Base-by-base conservation (phyloP, 1,284 basidiomycete genomes). In the Chondrostereum purpureum region DNA sequence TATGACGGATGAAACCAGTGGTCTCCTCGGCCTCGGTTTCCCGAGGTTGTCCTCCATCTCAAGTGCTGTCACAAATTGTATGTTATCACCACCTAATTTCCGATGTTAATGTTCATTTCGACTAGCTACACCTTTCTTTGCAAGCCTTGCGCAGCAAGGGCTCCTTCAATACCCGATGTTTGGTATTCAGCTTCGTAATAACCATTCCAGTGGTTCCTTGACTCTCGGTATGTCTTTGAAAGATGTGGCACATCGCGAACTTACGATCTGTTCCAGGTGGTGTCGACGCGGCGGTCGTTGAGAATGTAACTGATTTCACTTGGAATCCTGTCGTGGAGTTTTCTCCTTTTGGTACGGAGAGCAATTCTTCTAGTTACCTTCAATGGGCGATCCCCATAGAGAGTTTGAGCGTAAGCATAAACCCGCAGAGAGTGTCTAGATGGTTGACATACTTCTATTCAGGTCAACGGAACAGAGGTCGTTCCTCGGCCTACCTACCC, bases 251-350 rank as follows among this genome's bases (percentile, higher is more conserved):
- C n/a, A n/a, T n/a, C n/a, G n/a, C n/a, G n/a, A n/a, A n/a, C n/a
- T n/a, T n/a, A n/a, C n/a, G n/a, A n/a, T n/a, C n/a, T n/a, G n/a
- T n/a, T n/a, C 42, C 47, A 86, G 84, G 85, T 34, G 87, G 85
- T 13, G 70, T 89, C 42, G 86, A 89, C 58, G 69, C 70, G 2
- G 77, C 80, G 8, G 66, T 88, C 14, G 81, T 89, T 4, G 65
- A 62, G 22, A 77, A 87, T 56, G 57, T 68, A 3, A 78, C 69
- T 46, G 53, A 69, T 11, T 79, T 89, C 27, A 70, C 70, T 39
- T 89, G 86, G 86, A 82, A 82, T 51, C 72, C 77, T 42, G 83
- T 89, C 2, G 75, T 80, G 13, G 75, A 86, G 8, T 89, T 89
- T 56, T 68, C 78, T 20, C 86, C 86, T 2, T 67, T 83, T 46